Percentiles rank a stretch among this genome's conserved stretches.
Conservation (phyloP, 768 basidiomycete genomes). For the Coprinopsis strossmayeri region DNA sequence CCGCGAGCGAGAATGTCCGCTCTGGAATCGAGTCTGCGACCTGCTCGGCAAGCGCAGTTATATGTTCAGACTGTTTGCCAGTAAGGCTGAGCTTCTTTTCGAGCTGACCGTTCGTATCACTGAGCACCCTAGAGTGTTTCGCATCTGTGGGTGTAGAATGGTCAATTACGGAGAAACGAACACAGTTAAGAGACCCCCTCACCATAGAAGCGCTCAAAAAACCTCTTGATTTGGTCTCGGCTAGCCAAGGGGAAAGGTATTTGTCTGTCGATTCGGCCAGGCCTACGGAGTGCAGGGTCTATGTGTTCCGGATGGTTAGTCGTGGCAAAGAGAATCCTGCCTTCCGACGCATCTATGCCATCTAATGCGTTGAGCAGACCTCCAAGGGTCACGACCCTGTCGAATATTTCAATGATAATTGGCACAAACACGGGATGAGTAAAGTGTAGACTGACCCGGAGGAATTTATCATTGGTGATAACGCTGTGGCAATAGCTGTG, state of each 20-base stretch:
- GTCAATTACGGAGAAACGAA: too few species aligned
- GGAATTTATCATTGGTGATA: too few species aligned
- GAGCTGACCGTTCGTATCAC: slow-evolving; percentile 17
- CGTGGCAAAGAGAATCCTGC: slow-evolving; percentile 62
- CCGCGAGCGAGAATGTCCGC: slow-evolving; percentile 30
- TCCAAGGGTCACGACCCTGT: slow-evolving; percentile 45
- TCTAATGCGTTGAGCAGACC: slow-evolving; percentile 67
- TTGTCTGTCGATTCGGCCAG: slow-evolving; percentile 65
- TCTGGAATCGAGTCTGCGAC: slow-evolving; percentile 43
- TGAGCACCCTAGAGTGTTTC: too few species aligned
- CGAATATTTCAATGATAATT: not conserved
- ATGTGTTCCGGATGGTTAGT: slow-evolving; percentile 57
- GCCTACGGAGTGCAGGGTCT: slow-evolving; percentile 58
- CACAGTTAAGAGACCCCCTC: too few species aligned
- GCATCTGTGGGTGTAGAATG: too few species aligned
- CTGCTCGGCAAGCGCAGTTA: slow-evolving; percentile 36
- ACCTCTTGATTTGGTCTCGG: slow-evolving; percentile 46
- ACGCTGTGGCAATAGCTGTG: too few species aligned
- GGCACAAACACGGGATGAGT: not conserved
- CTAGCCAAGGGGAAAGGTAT: slow-evolving; percentile 60
- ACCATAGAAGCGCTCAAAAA: slow-evolving; percentile 63
- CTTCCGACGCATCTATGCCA: slow-evolving; percentile 44
- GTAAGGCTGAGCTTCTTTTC: too few species aligned
- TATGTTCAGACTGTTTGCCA: too few species aligned
- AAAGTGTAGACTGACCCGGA: not conserved